Conservation (phyloP, 1,139 yeast species). For the Pichia sp. region DNA sequence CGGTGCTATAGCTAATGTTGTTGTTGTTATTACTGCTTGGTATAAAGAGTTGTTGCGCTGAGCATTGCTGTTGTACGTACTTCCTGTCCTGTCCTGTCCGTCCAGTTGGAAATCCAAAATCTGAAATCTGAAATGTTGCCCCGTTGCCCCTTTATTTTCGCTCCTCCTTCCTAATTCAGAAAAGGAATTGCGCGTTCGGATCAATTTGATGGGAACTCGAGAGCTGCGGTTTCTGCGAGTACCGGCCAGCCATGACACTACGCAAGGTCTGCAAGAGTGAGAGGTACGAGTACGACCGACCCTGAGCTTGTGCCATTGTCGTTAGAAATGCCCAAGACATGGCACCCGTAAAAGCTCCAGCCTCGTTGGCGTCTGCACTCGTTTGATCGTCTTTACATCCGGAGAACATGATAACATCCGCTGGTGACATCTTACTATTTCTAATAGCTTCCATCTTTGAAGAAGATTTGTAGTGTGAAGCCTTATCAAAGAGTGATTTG, state of each 20-base stretch:
- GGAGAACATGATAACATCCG: slow-evolving; percentile 78
- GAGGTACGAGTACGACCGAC: slow-evolving; percentile 52
- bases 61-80: no score
- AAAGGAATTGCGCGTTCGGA: slow-evolving; percentile 51
- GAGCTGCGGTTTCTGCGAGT: slow-evolving; percentile 85
- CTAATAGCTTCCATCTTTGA: slow-evolving; percentile 36
- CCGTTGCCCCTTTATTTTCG: no score
- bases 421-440: slow-evolving; percentile 69
- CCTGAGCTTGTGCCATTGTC: slow-evolving; percentile 57
- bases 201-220: slow-evolving; percentile 83
- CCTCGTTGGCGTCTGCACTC: slow-evolving; percentile 74
- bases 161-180: not conserved
- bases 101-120: no score
- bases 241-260: slow-evolving; percentile 56
- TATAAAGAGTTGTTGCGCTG: no score
- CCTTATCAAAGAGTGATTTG: slow-evolving; percentile 44
- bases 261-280: slow-evolving; percentile 79
- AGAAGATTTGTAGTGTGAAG: slow-evolving; percentile 20
- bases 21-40: no score
- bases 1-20: no score
- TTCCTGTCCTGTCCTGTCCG: no score
- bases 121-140: no score
- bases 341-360: slow-evolving; percentile 83
- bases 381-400: slow-evolving; percentile 90
- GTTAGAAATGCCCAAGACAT: slow-evolving; percentile 87